A percentile compares a stretch with the other conserved stretches of the same genome.
Evolutionary conservation across 805 yeast species (phyloP).

Genomic region (Candida yuanshanica): DNA sequence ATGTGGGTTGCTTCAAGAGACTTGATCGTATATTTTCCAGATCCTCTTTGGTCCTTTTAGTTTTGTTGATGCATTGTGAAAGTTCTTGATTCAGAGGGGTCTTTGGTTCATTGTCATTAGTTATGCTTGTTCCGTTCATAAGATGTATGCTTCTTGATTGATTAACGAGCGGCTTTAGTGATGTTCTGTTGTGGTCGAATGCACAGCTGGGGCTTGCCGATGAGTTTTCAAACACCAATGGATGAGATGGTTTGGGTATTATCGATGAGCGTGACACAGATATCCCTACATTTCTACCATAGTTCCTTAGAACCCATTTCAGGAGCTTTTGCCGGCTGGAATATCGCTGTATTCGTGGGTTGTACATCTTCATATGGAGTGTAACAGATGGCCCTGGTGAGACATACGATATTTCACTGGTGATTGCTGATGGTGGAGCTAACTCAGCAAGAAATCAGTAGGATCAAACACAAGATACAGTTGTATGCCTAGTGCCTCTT

Average conservation of each 20-base stretch:
- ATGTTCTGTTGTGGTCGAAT: not conserved
- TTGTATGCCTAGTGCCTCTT: too few relatives aligned
- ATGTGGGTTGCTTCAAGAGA: not conserved
- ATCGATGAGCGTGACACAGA: not conserved
- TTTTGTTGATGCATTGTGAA: not conserved
- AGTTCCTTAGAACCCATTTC: not conserved
- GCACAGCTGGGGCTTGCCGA: not conserved
- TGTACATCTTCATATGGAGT: not conserved
- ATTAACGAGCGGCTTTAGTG: too few relatives aligned
- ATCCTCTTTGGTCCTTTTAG: constrained; percentile 1
- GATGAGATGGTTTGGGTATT: constrained; percentile 1
- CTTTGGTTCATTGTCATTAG: not conserved
- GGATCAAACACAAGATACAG: too few relatives aligned
- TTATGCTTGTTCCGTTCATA: too few relatives aligned
- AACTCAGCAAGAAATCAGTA: too few relatives aligned
- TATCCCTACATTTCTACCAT: not conserved
- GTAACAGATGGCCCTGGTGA: not conserved
- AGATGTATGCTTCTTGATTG: not conserved
- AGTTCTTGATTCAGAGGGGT: not conserved
- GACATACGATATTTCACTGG: not conserved
- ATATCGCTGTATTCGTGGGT: not conserved
- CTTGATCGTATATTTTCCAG: constrained; percentile 2
- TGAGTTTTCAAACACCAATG: not conserved
- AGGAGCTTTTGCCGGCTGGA: not conserved
- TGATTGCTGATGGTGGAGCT: not conserved